Evolutionary conservation across 2,329 filamentous ascomycete genomes (phyloP), one percentile per base, ranked within the genome.

Genomic region (Colletotrichum phormii): DNA sequence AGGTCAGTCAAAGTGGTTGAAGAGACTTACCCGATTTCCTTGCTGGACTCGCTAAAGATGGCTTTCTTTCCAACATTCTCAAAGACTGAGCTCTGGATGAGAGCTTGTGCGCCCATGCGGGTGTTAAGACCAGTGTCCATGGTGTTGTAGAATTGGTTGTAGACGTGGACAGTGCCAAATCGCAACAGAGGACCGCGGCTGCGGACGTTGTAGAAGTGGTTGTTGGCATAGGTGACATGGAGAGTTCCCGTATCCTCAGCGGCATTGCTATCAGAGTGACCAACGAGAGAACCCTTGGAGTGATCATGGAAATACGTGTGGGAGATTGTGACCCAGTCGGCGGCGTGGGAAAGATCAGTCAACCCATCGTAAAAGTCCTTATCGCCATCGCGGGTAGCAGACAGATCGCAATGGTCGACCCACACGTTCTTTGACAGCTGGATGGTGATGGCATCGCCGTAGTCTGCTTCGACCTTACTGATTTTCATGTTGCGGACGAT

Each of bases 351-450:
- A 31, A 85, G 81, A 74, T 92, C 91, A 49, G 89, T 80, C 1
- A 92, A 86, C 13, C 91, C 90, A 69, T 92, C 91, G 78, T 92
- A 92, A 81, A 89, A 90, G 82, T 92, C 89, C 82, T 92, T 92
- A 83, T 86, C 88, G 80, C 91, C 87, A 18, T 67, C 63, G 6
- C 73, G 61, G 7, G 73, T 73, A n/a, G 88, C 89, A 6, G 86
- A 89, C 13, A 92, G 84, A 74, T 92, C 90, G 78, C 86, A 85
- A 81, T 92, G 90, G 80, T 92, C 90, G 61, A 92, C 82, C 90
- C 90, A 92, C 75, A 89, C 83, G 71, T 90, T 90, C 67, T 79
- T 86, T 57, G 86, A 84, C 3, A 77, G 78, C 78, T 90, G 85
- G 64, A 91, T 87, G 67, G 85, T 87, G 75, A 91, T 86, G 58